phyloP scores from a whole-genome alignment of 1,139 yeast genomes.

The Debaryomyces udenii region DNA sequence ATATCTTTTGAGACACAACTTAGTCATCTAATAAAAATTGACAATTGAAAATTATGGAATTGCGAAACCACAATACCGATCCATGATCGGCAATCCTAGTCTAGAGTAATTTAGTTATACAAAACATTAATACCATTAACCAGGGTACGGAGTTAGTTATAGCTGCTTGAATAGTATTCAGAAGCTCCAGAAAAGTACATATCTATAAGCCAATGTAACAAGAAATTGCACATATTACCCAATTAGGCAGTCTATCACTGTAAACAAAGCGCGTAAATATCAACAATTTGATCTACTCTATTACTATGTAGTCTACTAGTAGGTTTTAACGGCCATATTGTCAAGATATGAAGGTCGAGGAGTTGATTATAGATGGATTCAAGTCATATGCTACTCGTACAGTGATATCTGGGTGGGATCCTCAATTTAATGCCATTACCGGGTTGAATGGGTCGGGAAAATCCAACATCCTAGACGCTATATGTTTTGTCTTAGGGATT shows the following conservation, averaged over 20 bases:
- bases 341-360: constrained; percentile 81
- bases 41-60: too few relatives aligned
- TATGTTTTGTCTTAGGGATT: constrained; percentile 97
- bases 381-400: constrained; percentile 97
- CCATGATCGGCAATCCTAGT: too few relatives aligned
- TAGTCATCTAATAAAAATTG: too few relatives aligned
- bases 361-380: constrained; percentile 94
- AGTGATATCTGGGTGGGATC: constrained; percentile 93
- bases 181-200: too few relatives aligned
- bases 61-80: too few relatives aligned
- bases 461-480: constrained; percentile 92
- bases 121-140: too few relatives aligned
- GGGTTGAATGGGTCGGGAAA: constrained; percentile 98
- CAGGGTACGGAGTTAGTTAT: too few relatives aligned
- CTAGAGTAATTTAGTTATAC: too few relatives aligned
- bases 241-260: constrained; percentile 11
- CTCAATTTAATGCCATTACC: constrained; percentile 95
- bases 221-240: constrained; percentile 3
- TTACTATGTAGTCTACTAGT: constrained; percentile 1
- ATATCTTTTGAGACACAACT: too few relatives aligned
- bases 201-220: neutral
- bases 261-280: constrained; percentile 12
- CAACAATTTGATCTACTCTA: constrained; percentile 2
- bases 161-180: too few relatives aligned
- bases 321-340: neutral